A percentile compares a stretch with the other conserved stretches of the same genome.
Conservation (phyloP, 371 early-diverging fungal genomes). For the Antonospora locustae region DNA sequence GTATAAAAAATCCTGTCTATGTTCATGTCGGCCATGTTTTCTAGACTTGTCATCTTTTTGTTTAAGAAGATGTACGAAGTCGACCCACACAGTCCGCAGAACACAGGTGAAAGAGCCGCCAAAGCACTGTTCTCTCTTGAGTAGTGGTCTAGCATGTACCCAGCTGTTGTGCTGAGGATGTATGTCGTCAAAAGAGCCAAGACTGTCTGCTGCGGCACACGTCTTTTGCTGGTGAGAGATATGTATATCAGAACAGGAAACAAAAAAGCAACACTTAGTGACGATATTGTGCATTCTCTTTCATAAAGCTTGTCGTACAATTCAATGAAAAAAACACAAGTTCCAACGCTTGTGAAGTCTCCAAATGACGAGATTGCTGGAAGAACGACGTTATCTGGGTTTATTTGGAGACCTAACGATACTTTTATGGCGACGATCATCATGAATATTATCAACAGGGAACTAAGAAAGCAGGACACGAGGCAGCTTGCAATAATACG, state of each 20-base stretch:
- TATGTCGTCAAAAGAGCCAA: slow-evolving; percentile 26
- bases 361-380: slow-evolving; percentile 45
- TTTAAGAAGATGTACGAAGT: slow-evolving; percentile 38
- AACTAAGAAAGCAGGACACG: slow-evolving; percentile 38
- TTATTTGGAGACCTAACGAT: slow-evolving; percentile 18
- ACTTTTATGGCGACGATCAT: slow-evolving; percentile 36
- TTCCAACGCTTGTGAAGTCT: slow-evolving; percentile 39
- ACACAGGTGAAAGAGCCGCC: slow-evolving; percentile 35
- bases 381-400: slow-evolving; percentile 52
- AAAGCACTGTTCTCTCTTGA: slow-evolving; percentile 23
- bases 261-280: background rate
- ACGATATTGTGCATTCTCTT: too few relatives aligned
- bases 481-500: slow-evolving; percentile 25
- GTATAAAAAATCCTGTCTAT: slow-evolving; percentile 8
- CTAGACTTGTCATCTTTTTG: slow-evolving; percentile 27
- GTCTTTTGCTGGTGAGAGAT: slow-evolving; percentile 13
- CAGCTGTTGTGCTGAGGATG: slow-evolving; percentile 17
- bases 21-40: slow-evolving; percentile 10
- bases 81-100: slow-evolving; percentile 34
- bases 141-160: slow-evolving; percentile 27
- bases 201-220: slow-evolving; percentile 33
- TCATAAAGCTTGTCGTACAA: background rate
- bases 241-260: slow-evolving; percentile 23
- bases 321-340: slow-evolving; percentile 36
- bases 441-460: slow-evolving; percentile 42